Evolutionary conservation across 1,139 yeast species (phyloP).

Genomic region (Saccharomyces pastorianus): DNA sequence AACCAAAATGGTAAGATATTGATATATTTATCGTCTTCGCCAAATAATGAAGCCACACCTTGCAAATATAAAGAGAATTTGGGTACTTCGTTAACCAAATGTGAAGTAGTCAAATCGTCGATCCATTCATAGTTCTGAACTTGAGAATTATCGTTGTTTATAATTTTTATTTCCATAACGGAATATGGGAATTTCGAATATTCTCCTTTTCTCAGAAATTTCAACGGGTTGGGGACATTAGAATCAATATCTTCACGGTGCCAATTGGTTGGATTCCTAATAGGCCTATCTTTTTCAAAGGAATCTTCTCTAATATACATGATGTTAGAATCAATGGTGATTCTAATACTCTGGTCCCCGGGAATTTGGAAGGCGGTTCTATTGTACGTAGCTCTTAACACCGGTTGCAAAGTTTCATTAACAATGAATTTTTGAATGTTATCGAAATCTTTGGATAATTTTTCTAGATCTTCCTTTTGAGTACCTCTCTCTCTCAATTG

Average conservation of each 20-base stretch:
- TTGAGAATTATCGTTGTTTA: conserved; percentile 33
- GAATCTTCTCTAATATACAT: conserved; percentile 85
- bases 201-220: conserved; percentile 78
- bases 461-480: conserved; percentile 42
- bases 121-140: conserved; percentile 63
- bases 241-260: conserved; percentile 88
- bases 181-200: conserved; percentile 83
- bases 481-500: conserved; percentile 54
- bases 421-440: conserved; percentile 56
- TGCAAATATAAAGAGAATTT: conserved; percentile 84
- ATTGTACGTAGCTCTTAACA: conserved; percentile 76
- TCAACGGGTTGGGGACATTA: conserved; percentile 57
- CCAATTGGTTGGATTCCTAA: conserved; percentile 85
- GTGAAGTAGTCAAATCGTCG: conserved; percentile 74
- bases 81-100: conserved; percentile 84
- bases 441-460: conserved; percentile 46
- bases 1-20: conserved; percentile 93
- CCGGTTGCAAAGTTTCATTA: conserved; percentile 71
- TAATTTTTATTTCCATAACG: conserved; percentile 80
- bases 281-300: conserved; percentile 75
- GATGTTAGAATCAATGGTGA: conserved; percentile 83
- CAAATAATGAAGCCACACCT: conserved; percentile 78
- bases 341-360: conserved; percentile 86
- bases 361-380: conserved; percentile 98
- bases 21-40: conserved; percentile 65